Conservation (phyloP, 768 basidiomycete genomes). For the Asterophora parasitica region DNA sequence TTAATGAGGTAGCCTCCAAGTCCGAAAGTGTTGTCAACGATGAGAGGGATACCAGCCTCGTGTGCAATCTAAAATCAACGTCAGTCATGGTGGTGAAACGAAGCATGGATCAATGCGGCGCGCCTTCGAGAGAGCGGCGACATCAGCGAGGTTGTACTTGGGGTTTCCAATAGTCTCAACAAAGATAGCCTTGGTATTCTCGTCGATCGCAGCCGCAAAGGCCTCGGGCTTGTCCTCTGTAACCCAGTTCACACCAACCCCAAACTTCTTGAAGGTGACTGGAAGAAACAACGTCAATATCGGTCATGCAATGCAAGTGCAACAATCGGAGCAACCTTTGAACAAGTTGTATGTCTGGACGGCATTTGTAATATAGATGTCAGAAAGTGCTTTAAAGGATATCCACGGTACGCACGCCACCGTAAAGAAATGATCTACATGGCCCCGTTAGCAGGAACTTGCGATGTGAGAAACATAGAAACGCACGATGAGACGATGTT, state of each 20-base stretch:
- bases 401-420: conserved; percentile 37
- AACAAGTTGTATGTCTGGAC: conserved; percentile 70
- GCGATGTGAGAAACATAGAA: too few relatives aligned
- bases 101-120: background rate
- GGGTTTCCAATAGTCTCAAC: conserved; percentile 81
- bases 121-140: conserved; percentile 69
- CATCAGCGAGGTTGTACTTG: conserved; percentile 59
- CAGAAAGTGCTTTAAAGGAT: background rate
- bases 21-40: conserved; percentile 80
- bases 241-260: conserved; percentile 67
- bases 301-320: conserved; percentile 1
- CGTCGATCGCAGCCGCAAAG: conserved; percentile 67
- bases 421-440: conserved; percentile 58
- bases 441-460: background rate
- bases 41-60: conserved; percentile 64
- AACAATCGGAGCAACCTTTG: conserved; percentile 38
- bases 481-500: conserved; percentile 74
- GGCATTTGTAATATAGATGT: background rate
- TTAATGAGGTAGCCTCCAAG: conserved; percentile 66
- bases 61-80: conserved; percentile 55
- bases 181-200: conserved; percentile 72
- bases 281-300: background rate
- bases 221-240: conserved; percentile 49
- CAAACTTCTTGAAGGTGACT: conserved; percentile 68
- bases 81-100: background rate